Conservation (phyloP, 139 green algal species). For the Yamagishiella unicocca region DNA sequence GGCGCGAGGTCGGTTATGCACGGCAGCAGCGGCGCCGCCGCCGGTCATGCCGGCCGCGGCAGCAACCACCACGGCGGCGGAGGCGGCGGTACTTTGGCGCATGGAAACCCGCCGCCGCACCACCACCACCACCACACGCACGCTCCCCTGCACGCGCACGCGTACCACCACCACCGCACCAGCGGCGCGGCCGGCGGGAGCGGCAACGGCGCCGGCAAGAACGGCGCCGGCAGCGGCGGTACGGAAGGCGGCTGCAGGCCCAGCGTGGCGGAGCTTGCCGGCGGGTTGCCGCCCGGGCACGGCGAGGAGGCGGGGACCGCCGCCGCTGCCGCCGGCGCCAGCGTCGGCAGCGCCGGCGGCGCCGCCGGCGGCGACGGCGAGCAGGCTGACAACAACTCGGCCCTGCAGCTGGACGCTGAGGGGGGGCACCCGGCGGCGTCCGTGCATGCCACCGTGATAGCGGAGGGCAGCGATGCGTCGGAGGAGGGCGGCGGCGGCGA, state of each 20-base stretch:
- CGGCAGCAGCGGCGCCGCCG: slow-evolving; percentile 20
- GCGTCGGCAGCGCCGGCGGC: slow-evolving; percentile 35
- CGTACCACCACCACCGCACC: neutral
- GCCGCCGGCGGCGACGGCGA: slow-evolving; percentile 22
- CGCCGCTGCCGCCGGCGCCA: neutral
- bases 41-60: neutral
- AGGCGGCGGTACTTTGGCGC: neutral
- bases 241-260: neutral
- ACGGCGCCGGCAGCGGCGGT: neutral
- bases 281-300: neutral
- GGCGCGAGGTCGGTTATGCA: slow-evolving; percentile 9
- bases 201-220: neutral
- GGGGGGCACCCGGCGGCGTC: slow-evolving; percentile 54
- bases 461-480: slow-evolving; percentile 42
- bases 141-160: neutral
- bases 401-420: slow-evolving; percentile 5
- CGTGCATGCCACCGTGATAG: slow-evolving; percentile 62
- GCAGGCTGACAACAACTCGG: slow-evolving; percentile 16
- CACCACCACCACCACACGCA: slow-evolving; percentile 3
- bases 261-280: neutral
- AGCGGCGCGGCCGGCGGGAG: neutral
- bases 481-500: slow-evolving; percentile 20
- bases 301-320: neutral
- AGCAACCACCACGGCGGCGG: neutral
- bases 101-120: neutral